Percentiles rank a stretch among this genome's conserved stretches.
phyloP scores from a whole-genome alignment of 148 eudicot genomes.

The Bassia scoparia region DNA sequence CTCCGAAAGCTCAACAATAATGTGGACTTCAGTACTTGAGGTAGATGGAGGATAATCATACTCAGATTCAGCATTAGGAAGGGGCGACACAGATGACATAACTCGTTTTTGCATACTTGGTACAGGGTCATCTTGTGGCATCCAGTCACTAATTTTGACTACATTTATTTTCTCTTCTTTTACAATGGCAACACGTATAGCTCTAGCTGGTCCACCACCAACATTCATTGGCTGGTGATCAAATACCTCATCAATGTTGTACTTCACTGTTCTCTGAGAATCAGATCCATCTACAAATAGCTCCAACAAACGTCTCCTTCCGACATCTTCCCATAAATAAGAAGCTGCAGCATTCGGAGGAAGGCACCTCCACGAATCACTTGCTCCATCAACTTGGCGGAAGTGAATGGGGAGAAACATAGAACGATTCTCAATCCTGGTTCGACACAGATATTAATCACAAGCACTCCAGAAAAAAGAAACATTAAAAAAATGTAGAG shows the following conservation, averaged over 20 bases:
- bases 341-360: slow-evolving; percentile 74
- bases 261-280: slow-evolving; percentile 52
- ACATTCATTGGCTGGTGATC: slow-evolving; percentile 71
- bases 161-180: slow-evolving; percentile 86
- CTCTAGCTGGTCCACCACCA: slow-evolving; percentile 60
- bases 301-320: slow-evolving; percentile 63
- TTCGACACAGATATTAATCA: slow-evolving; percentile 2
- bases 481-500: not conserved
- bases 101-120: slow-evolving; percentile 30
- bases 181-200: slow-evolving; percentile 57
- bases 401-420: slow-evolving; percentile 67
- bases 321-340: slow-evolving; percentile 96
- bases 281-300: slow-evolving; percentile 75
- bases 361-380: slow-evolving; percentile 77
- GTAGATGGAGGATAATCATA: slow-evolving; percentile 35
- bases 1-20: slow-evolving; percentile 83
- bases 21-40: slow-evolving; percentile 63
- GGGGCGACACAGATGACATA: slow-evolving; percentile 38
- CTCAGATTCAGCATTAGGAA: slow-evolving; percentile 40
- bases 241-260: slow-evolving; percentile 78
- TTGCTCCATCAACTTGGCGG: slow-evolving; percentile 79
- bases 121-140: slow-evolving; percentile 56
- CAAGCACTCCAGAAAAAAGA: not conserved
- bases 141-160: slow-evolving; percentile 78
- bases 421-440: slow-evolving; percentile 95